Evolutionary conservation across 352 stramenopile species (phyloP).

Genomic region (Globisporangium carolinianum): DNA sequence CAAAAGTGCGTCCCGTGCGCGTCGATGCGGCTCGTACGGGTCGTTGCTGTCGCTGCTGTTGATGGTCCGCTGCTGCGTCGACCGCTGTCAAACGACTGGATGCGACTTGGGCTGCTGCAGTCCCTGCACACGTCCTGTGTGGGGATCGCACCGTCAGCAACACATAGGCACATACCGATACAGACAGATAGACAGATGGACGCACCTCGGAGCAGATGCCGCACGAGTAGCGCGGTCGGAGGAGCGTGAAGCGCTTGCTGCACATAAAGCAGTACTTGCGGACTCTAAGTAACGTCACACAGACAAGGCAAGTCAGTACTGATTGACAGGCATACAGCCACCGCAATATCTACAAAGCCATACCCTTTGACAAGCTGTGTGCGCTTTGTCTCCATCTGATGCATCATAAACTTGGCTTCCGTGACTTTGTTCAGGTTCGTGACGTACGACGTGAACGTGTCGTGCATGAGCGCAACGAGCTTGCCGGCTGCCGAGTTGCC

Average conservation of each 20-base stretch:
- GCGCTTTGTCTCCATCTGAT: conserved; percentile 41
- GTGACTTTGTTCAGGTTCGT: conserved; percentile 50
- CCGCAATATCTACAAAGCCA: background rate
- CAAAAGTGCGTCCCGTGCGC: conserved; percentile 35
- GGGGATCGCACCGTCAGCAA: background rate
- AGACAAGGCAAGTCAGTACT: background rate
- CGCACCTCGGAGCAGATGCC: conserved; percentile 53
- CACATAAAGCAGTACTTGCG: conserved; percentile 65
- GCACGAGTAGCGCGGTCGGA: conserved; percentile 52
- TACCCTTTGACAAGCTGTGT: conserved; percentile 37
- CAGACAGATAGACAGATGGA: background rate
- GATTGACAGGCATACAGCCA: background rate
- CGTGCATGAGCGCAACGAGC: conserved; percentile 38
- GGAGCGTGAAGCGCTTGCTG: conserved; percentile 66
- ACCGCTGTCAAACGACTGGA: conserved; percentile 38
- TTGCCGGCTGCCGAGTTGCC: conserved; percentile 34
- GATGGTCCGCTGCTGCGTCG: conserved; percentile 11
- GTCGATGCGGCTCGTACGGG: conserved; percentile 26
- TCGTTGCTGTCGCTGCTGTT: conserved; percentile 13
- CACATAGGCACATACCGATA: background rate
- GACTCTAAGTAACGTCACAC: conserved; percentile 18
- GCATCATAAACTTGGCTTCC: conserved; percentile 54
- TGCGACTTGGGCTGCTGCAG: conserved; percentile 47
- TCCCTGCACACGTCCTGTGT: conserved; percentile 57
- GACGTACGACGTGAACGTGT: conserved; percentile 50